A percentile compares a stretch with the other conserved stretches of the same genome.
phyloP scores from a whole-genome alignment of 306 rosid genomes.

The Herpetospermum pedunculosum region DNA sequence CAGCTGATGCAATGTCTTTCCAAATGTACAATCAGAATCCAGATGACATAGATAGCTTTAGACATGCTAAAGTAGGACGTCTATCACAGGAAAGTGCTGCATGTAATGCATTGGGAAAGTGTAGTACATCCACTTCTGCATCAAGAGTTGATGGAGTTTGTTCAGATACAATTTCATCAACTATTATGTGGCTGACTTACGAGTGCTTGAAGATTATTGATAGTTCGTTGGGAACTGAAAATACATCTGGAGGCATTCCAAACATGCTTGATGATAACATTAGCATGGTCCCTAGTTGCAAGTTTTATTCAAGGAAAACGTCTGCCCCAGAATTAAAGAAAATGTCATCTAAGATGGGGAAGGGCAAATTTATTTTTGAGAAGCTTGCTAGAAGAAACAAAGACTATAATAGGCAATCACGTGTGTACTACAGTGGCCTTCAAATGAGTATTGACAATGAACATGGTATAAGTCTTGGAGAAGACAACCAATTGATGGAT shows the following conservation, averaged over 20 bases:
- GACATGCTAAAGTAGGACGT: conserved; percentile 81
- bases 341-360: conserved; percentile 49
- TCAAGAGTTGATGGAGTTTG: conserved; percentile 28
- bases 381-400: conserved; percentile 50
- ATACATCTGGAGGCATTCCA: conserved; percentile 29
- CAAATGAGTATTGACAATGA: conserved; percentile 19
- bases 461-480: conserved; percentile 20
- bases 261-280: conserved; percentile 26
- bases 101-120: conserved; percentile 30
- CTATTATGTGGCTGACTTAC: conserved; percentile 53
- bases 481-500: conserved; percentile 27
- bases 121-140: conserved; percentile 25
- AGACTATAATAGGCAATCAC: conserved; percentile 34
- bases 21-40: conserved; percentile 24
- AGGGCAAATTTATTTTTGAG: conserved; percentile 48
- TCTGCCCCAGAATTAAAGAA: conserved; percentile 20
- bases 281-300: conserved; percentile 33
- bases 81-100: conserved; percentile 74
- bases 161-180: conserved; percentile 28
- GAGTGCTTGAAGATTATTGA: conserved; percentile 88
- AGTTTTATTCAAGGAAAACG: conserved; percentile 53
- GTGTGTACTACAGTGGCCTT: conserved; percentile 12
- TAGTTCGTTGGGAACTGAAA: conserved; percentile 59
- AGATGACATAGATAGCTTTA: conserved; percentile 45
- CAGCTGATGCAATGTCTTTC: conserved; percentile 28